Base-by-base conservation (phyloP, 768 basidiomycete genomes). In the Amanita thiersii region DNA sequence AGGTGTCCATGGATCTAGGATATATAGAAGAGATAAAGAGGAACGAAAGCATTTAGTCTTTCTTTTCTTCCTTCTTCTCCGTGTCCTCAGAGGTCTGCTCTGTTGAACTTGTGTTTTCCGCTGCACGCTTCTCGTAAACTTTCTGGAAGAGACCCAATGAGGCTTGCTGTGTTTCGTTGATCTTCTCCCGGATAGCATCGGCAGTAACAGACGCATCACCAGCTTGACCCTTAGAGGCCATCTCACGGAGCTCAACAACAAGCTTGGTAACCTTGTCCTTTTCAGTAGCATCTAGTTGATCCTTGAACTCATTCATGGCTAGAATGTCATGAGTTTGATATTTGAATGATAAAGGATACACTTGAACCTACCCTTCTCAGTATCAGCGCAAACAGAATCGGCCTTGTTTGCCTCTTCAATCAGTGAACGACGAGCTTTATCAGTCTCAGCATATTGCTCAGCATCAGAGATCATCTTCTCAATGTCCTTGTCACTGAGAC, bases 361-460 rank as follows among this genome's bases (percentile, higher is more conserved):
- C 7, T 26, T 8, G 7, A 0, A 61, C 74, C 36, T 50, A 83
- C 84, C 86, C 70, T 97, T 98, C 75, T 97, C 92, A 1, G 93
- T 98, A 58, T 98, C 94, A 45, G 81, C 70, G 55, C 82, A 86
- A 52, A 97, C 83, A 5, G 89, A 92, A 61, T 97, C 93, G 35
- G 89, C 94, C 69, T 87, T 86, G 76, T 98, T 98, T 30, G 91
- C 76, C 59, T 93, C 88, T 70, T 99, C 96, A 50, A 99, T 98
- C 44, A 98, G 70, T 32, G 71, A 58, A 56, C 83, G 79, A 56
- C 93, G 84, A 36, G 73, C 72, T 71, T 94, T 93, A 68, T 99
- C 96, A 6, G 79, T 63, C 69, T 97, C 96, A 26, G 93, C 91
- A 55, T 78, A 93, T 58, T 88, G 72, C 68, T 99, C 96, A 39